Evolutionary conservation across 768 basidiomycete genomes (phyloP).

Genomic region (Mycena vitilis): DNA sequence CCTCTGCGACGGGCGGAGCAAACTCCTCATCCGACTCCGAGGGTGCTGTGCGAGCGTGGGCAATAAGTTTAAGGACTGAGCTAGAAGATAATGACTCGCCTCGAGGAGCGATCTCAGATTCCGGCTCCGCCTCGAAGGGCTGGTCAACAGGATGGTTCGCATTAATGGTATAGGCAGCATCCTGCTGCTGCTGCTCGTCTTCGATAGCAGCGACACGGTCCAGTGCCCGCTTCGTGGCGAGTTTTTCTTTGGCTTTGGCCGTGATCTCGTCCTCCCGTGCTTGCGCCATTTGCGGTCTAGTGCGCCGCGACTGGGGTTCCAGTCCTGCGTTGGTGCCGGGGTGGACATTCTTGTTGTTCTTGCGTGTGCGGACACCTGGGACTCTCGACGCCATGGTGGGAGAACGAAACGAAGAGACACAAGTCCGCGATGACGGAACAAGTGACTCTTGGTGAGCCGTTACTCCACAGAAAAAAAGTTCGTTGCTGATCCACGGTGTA

Average conservation of each 20-base stretch:
- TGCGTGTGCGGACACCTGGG: constrained; percentile 1
- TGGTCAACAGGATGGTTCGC: not conserved
- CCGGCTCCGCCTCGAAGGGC: not conserved
- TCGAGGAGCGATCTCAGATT: not conserved
- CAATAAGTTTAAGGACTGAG: too few relatives aligned
- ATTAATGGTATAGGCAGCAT: not conserved
- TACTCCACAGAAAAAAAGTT: not conserved
- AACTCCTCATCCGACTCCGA: not conserved
- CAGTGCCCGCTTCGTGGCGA: not conserved
- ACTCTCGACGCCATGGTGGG: constrained; percentile 10
- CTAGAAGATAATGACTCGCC: too few relatives aligned
- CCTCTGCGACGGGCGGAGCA: not conserved
- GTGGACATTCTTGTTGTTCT: not conserved
- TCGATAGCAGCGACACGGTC: not conserved
- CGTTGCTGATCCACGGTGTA: too few relatives aligned
- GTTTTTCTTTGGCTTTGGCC: not conserved
- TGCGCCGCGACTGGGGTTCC: not conserved
- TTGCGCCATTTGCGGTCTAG: not conserved
- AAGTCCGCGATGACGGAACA: not conserved
- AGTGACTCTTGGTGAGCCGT: not conserved
- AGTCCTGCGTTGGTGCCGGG: not conserved
- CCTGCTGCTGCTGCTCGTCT: not conserved
- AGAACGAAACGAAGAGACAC: not conserved
- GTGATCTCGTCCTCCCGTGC: not conserved
- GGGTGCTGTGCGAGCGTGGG: too few relatives aligned